Percentiles rank a stretch among this genome's conserved stretches.
phyloP scores from a whole-genome alignment of 345 rosid species.

The Anacardium occidentale region DNA sequence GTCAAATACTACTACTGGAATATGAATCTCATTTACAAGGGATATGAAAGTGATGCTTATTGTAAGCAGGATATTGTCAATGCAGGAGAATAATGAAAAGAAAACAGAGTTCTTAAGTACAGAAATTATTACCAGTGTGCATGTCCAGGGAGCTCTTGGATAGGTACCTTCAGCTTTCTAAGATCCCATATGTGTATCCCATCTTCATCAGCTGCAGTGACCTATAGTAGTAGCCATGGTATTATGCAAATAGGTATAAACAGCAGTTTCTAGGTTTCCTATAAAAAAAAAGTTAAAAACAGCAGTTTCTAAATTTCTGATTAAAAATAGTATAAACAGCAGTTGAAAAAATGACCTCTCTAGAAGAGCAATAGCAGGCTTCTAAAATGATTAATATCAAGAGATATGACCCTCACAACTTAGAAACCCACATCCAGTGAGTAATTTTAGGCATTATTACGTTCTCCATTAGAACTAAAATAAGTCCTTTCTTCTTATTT shows the following conservation, averaged over 20 bases:
- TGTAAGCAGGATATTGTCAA: conserved; percentile 12
- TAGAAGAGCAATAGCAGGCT: conserved; percentile 9
- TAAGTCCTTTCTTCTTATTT: neutral
- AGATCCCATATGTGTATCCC: conserved; percentile 80
- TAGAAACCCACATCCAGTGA: neutral
- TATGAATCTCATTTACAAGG: neutral
- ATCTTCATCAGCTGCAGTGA: conserved; percentile 78
- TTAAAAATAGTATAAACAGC: too few species aligned
- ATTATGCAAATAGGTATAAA: neutral
- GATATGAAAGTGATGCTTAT: neutral
- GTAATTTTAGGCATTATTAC: neutral
- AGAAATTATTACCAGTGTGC: conserved; percentile 60
- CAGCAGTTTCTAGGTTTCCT: neutral
- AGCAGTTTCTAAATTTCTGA: neutral
- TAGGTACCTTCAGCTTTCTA: conserved; percentile 60
- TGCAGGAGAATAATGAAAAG: conserved; percentile 9
- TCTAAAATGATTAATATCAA: neutral
- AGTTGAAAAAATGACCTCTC: neutral
- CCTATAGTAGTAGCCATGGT: conserved; percentile 34
- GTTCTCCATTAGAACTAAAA: neutral
- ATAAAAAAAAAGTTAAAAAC: neutral
- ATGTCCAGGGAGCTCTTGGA: conserved; percentile 80
- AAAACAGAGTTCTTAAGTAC: conserved; percentile 6
- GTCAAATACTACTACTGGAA: conserved; percentile 13
- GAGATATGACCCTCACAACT: conserved; percentile 1